Conservation (phyloP, 1,284 basidiomycete species). For the Rhodotorula mucilaginosa region DNA sequence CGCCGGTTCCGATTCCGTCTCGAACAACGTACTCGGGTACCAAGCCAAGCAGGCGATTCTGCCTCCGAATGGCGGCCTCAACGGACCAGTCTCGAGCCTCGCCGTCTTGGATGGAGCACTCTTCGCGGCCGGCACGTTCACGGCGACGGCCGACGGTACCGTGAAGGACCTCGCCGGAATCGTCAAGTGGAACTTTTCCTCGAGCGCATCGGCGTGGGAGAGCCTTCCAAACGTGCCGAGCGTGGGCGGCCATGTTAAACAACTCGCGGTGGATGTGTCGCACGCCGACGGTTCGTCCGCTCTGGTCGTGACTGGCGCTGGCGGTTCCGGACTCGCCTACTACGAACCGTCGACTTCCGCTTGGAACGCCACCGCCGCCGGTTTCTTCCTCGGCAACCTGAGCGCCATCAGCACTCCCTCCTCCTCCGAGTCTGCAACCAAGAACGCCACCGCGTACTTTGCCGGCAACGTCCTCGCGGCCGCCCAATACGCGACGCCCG, state of each 20-base stretch:
- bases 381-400: slow-evolving; percentile 38
- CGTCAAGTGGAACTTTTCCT: slow-evolving; percentile 36
- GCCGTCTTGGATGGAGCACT: slow-evolving; percentile 53
- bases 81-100: slow-evolving; percentile 45
- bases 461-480: slow-evolving; percentile 53
- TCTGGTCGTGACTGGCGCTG: slow-evolving; percentile 27
- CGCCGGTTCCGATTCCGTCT: slow-evolving; percentile 47
- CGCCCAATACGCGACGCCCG: slow-evolving; percentile 49
- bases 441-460: slow-evolving; percentile 46
- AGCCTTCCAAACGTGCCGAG: slow-evolving; percentile 58
- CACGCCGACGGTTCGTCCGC: slow-evolving; percentile 15
- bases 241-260: slow-evolving; percentile 73
- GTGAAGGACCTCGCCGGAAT: slow-evolving; percentile 59
- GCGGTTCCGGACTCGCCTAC: slow-evolving; percentile 27
- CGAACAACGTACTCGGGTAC: slow-evolving; percentile 71
- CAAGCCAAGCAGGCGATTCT: slow-evolving; percentile 50
- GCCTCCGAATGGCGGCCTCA: slow-evolving; percentile 47
- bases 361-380: slow-evolving; percentile 23
- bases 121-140: slow-evolving; percentile 83
- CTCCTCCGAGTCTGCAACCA: neutral
- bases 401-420: slow-evolving; percentile 18
- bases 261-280: slow-evolving; percentile 47
- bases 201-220: slow-evolving; percentile 24
- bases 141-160: slow-evolving; percentile 67
- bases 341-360: slow-evolving; percentile 18